Percentiles rank a stretch among this genome's conserved stretches.
phyloP scores from a whole-genome alignment of 2,329 filamentous ascomycete genomes.

The Clonostachys rosea region DNA sequence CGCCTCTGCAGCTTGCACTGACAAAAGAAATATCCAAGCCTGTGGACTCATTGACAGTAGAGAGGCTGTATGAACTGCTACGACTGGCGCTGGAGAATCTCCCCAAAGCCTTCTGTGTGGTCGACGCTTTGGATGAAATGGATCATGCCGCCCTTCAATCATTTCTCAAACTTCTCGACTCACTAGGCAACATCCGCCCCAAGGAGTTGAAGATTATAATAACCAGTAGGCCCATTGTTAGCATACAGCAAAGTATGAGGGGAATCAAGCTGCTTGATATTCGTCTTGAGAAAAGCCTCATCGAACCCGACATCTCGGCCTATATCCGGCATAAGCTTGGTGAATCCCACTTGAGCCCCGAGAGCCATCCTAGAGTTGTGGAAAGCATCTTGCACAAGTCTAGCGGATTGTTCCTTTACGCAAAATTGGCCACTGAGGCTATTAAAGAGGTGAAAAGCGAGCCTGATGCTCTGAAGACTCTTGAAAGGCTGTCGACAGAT shows the following conservation, averaged over 20 bases:
- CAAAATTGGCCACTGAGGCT: conserved; percentile 33
- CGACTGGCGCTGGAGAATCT: conserved; percentile 1
- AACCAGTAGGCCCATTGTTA: conserved; percentile 31
- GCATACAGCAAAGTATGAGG: conserved; percentile 20
- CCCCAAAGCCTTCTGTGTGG: conserved; percentile 26
- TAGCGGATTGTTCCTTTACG: conserved; percentile 39
- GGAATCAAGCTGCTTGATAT: conserved; percentile 17
- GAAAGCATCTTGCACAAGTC: conserved; percentile 25
- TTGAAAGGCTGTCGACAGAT: conserved; percentile 1
- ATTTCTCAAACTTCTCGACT: conserved; percentile 24
- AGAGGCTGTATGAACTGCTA: background rate
- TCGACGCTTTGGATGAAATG: conserved; percentile 43
- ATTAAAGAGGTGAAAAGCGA: background rate
- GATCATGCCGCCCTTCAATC: conserved; percentile 20
- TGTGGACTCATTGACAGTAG: background rate
- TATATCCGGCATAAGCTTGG: conserved; percentile 20
- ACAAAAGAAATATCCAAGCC: background rate
- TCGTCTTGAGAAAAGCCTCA: conserved; percentile 24
- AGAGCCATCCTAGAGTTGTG: conserved; percentile 5
- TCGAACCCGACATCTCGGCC: conserved; percentile 31
- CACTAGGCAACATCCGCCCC: conserved; percentile 21
- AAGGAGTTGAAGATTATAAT: conserved; percentile 30
- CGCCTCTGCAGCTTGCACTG: conserved; percentile 16
- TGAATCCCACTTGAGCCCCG: conserved; percentile 4
- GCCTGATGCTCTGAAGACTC: too few species aligned